Conservation (phyloP, 192 early-diverging fungal species). For the Coemansia sp. region DNA sequence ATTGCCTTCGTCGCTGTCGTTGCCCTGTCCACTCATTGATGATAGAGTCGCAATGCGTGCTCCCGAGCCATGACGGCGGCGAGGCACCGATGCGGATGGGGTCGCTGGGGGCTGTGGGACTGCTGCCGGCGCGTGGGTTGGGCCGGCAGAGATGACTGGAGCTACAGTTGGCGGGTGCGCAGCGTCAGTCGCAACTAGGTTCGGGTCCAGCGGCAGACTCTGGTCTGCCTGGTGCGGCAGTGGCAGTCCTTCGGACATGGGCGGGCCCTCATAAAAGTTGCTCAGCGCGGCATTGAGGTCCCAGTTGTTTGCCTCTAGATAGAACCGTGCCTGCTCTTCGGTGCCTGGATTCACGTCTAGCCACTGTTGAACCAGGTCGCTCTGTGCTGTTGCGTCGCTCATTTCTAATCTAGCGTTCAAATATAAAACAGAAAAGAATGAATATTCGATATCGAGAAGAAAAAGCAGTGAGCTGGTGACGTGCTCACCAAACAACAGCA, state of each 20-base stretch:
- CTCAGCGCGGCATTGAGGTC: slow-evolving; percentile 68
- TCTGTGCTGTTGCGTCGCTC: slow-evolving; percentile 41
- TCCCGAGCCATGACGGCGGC: slow-evolving; percentile 44
- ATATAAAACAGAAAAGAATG: background rate
- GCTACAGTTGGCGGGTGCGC: slow-evolving; percentile 19
- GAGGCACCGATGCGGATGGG: slow-evolving; percentile 33
- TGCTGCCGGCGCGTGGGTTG: slow-evolving; percentile 8
- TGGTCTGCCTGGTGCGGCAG: slow-evolving; percentile 33
- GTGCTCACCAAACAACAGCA: background rate
- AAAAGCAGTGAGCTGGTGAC: background rate
- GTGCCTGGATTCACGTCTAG: slow-evolving; percentile 56
- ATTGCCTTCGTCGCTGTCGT: slow-evolving; percentile 13
- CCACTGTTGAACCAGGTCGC: slow-evolving; percentile 62
- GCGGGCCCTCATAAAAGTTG: slow-evolving; percentile 68
- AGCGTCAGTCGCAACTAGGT: slow-evolving; percentile 9
- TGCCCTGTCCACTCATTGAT: slow-evolving; percentile 15
- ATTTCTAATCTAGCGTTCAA: slow-evolving; percentile 8
- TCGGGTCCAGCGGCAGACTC: slow-evolving; percentile 44
- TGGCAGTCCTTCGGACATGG: slow-evolving; percentile 51
- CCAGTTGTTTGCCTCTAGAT: slow-evolving; percentile 76
- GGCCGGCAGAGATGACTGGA: slow-evolving; percentile 40
- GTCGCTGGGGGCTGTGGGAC: slow-evolving; percentile 6
- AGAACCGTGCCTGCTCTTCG: slow-evolving; percentile 66
- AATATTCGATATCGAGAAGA: background rate
- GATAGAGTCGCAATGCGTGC: slow-evolving; percentile 54